phyloP scores from a whole-genome alignment of 2,329 filamentous ascomycete genomes.

The Fonsecaea erecta region DNA sequence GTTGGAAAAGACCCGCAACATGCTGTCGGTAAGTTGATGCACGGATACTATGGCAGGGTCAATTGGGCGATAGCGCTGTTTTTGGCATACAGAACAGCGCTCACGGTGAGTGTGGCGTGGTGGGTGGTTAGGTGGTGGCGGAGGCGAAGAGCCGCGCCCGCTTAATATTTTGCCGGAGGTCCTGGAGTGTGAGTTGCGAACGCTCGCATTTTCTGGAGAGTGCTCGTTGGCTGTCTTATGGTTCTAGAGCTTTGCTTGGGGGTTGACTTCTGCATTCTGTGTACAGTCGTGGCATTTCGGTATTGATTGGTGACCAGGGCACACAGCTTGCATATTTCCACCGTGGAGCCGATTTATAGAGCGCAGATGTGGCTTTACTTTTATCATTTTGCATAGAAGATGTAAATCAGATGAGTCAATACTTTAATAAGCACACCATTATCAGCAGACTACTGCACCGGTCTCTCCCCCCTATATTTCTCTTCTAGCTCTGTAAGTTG shows the following conservation, averaged over 20 bases:
- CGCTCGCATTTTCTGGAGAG: background rate
- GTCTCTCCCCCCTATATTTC: too few relatives aligned
- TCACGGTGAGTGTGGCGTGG: conserved; percentile 35
- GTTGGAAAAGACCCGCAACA: conserved; percentile 44
- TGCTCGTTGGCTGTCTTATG: background rate
- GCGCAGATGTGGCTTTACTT: background rate
- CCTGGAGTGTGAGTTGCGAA: background rate
- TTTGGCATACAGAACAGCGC: conserved; percentile 44
- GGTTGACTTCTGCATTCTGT: background rate
- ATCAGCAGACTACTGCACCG: too few relatives aligned
- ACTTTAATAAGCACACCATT: background rate
- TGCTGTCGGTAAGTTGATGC: conserved; percentile 49
- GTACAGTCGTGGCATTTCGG: background rate
- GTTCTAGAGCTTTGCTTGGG: background rate
- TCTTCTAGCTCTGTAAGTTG: too few relatives aligned
- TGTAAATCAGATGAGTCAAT: background rate
- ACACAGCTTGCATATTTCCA: background rate
- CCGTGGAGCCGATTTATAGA: background rate
- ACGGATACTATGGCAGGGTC: conserved; percentile 51
- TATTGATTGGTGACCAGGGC: background rate
- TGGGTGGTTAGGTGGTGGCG: conserved; percentile 33
- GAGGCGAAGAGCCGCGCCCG: conserved; percentile 7
- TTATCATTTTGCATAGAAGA: background rate
- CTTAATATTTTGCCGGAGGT: background rate
- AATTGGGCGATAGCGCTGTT: conserved; percentile 48